These are phyloP conservation scores for Chaetomium tenue DNA, from an alignment of 495 filamentous ascomycete species.

Conservation along the genomic window DNA sequence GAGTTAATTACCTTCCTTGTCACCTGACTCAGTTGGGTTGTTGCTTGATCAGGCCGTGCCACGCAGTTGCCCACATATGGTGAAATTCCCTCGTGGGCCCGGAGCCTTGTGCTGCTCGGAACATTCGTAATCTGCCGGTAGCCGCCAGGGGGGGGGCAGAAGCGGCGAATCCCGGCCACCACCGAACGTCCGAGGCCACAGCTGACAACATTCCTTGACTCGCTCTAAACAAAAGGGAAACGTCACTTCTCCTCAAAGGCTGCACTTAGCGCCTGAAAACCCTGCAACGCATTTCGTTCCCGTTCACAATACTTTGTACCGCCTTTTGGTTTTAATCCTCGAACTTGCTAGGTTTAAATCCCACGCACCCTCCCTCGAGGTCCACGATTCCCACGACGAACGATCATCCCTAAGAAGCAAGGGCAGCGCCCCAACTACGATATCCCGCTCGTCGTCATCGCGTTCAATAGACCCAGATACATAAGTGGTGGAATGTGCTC, in stretches of 20 bases:
- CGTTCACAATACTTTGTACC: background rate
- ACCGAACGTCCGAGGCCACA: conserved; percentile 8
- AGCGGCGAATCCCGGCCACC: conserved; percentile 3
- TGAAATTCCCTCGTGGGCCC: background rate
- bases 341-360: background rate
- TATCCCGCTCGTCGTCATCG: background rate
- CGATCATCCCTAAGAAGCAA: background rate
- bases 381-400: background rate
- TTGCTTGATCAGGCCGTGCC: background rate
- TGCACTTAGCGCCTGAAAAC: background rate
- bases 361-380: background rate
- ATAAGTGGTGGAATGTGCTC: background rate
- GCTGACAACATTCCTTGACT: background rate
- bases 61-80: background rate
- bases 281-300: background rate
- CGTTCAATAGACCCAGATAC: too few relatives aligned
- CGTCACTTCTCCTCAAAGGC: background rate
- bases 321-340: too few relatives aligned
- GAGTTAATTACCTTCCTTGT: too few relatives aligned
- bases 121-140: background rate
- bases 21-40: too few relatives aligned
- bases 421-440: background rate
- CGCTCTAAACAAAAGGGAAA: background rate
- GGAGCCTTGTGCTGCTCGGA: background rate
- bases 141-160: background rate